These are phyloP conservation scores for Boletellus ananiceps DNA, from an alignment of 768 basidiomycete genomes.

Conservation along the genomic window DNA sequence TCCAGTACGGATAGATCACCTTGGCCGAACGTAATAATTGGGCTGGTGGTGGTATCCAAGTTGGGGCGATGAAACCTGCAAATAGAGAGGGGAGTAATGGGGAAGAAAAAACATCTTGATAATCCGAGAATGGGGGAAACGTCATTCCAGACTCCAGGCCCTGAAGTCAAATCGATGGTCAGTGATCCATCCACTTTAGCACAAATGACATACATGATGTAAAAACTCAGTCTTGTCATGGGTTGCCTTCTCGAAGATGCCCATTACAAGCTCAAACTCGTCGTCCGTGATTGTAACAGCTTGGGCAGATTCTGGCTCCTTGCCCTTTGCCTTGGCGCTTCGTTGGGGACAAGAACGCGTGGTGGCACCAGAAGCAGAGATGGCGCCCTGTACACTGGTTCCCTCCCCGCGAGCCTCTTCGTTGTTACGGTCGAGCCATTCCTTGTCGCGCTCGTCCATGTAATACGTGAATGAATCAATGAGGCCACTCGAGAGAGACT, in stretches of 20 bases:
- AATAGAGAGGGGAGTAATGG: conserved; percentile 60
- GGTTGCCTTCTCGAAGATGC: conserved; percentile 85
- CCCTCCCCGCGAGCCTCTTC: conserved; percentile 82
- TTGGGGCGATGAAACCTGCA: conserved; percentile 62
- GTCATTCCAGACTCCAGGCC: conserved; percentile 61
- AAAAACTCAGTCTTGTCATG: conserved; percentile 86
- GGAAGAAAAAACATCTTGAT: conserved; percentile 61
- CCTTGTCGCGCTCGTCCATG: conserved; percentile 94
- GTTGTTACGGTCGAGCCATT: conserved; percentile 93
- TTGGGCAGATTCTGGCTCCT: conserved; percentile 67
- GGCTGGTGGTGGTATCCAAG: conserved; percentile 61
- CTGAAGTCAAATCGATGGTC: conserved; percentile 28
- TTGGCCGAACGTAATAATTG: conserved; percentile 67
- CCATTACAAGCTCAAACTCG: conserved; percentile 94
- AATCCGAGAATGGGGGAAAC: conserved; percentile 71
- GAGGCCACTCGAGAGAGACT: conserved; percentile 55
- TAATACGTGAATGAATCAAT: conserved; percentile 80
- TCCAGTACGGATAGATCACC: conserved; percentile 85
- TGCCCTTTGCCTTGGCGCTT: conserved; percentile 79
- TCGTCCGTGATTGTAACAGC: conserved; percentile 78
- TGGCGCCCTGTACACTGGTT: conserved; percentile 68
- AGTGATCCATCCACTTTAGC: not conserved
- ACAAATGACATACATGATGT: conserved; percentile 63
- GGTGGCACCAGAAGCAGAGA: conserved; percentile 46
- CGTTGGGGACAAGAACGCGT: conserved; percentile 53